Percentiles rank a stretch among this genome's conserved stretches.
These are phyloP conservation scores for Cerioporus squamosus DNA, from an alignment of 1,284 basidiomycete species.

Conservation along the genomic window DNA sequence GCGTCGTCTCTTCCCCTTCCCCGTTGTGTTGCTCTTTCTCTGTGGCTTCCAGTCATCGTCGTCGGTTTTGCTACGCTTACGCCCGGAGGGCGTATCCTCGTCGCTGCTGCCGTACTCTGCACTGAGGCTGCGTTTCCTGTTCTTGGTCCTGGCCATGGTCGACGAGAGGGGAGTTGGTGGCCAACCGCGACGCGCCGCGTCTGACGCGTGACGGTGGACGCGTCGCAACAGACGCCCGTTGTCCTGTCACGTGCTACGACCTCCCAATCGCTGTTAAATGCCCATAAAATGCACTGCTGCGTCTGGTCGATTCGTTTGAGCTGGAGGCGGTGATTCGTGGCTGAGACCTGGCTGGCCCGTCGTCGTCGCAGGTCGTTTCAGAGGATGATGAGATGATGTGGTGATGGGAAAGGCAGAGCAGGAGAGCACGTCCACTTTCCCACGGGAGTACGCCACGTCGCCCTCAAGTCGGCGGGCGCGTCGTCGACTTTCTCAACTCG, in stretches of 20 bases:
- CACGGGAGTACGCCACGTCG: conserved; percentile 39
- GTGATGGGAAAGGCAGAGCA: conserved; percentile 21
- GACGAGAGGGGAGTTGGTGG: not conserved
- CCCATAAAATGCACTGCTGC: not conserved
- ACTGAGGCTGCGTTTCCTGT: conserved; percentile 23
- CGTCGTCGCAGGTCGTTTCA: conserved; percentile 10
- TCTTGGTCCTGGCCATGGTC: conserved; percentile 27
- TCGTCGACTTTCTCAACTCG: conserved; percentile 19
- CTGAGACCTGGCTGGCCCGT: conserved; percentile 5
- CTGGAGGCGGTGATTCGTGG: conserved; percentile 10
- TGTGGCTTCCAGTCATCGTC: conserved; percentile 8
- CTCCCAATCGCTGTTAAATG: too few relatives aligned
- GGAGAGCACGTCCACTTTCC: conserved; percentile 24
- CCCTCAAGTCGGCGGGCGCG: conserved; percentile 21
- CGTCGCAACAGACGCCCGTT: conserved; percentile 14
- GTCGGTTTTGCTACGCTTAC: conserved; percentile 17
- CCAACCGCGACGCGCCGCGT: conserved; percentile 8
- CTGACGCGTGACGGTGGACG: conserved; percentile 11
- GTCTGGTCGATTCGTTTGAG: not conserved
- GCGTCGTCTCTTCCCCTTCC: conserved; percentile 15
- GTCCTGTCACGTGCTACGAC: conserved; percentile 7
- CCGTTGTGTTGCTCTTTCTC: conserved; percentile 6
- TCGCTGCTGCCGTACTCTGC: conserved; percentile 18
- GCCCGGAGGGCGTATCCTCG: conserved; percentile 21
- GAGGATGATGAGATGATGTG: conserved; percentile 23